These are phyloP conservation scores for Colletotrichum salicis DNA, from an alignment of 2,329 filamentous ascomycete species.

Conservation along the genomic window DNA sequence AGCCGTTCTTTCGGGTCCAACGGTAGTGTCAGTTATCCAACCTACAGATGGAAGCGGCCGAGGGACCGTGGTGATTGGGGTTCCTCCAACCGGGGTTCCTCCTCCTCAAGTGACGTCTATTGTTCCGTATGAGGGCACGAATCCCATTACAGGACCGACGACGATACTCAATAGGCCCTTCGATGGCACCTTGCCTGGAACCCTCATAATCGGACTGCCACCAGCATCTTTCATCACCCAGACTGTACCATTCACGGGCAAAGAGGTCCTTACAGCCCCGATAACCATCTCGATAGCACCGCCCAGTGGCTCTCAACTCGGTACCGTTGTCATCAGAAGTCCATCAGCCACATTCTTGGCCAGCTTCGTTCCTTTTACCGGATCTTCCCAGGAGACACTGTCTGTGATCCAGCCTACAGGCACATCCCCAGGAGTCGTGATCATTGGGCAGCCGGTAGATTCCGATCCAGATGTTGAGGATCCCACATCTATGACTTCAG, in stretches of 20 bases:
- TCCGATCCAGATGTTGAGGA: constrained; percentile 9
- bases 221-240: constrained; percentile 1
- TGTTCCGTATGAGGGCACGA: constrained; percentile 3
- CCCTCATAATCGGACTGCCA: constrained; percentile 9
- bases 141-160: constrained; percentile 5
- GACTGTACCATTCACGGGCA: constrained; percentile 1
- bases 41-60: neutral
- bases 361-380: neutral
- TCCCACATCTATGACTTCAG: neutral
- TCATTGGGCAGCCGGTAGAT: constrained; percentile 15
- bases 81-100: constrained; percentile 11
- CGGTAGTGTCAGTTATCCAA: constrained; percentile 21
- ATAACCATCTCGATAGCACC: constrained; percentile 5
- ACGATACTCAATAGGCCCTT: constrained; percentile 25
- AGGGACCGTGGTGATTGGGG: constrained; percentile 28
- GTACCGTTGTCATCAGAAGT: constrained; percentile 27
- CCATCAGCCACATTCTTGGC: constrained; percentile 6
- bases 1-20: constrained; percentile 1
- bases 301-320: constrained; percentile 24
- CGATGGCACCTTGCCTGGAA: neutral
- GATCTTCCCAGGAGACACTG: constrained; percentile 5
- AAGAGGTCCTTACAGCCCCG: neutral
- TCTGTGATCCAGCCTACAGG: constrained; percentile 21
- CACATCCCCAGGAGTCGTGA: constrained; percentile 4
- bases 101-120: constrained; percentile 29